phyloP scores from a whole-genome alignment of 1,139 yeast genomes.

The Suhomyces choctaworum region DNA sequence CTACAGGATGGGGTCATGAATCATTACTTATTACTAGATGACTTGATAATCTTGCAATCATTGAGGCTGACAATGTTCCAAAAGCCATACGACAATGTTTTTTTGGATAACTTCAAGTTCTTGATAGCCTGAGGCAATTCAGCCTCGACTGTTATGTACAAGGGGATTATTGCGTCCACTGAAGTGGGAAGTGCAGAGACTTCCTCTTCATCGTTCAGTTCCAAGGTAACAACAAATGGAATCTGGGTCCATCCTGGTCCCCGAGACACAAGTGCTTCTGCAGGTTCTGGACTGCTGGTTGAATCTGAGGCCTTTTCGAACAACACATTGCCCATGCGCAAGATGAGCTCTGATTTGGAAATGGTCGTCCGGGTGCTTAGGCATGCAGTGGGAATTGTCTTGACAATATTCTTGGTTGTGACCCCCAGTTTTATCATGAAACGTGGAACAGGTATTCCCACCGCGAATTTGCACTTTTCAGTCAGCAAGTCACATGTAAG shows the following conservation, averaged over 20 bases:
- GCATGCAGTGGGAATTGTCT: conserved; percentile 36
- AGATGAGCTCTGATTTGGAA: conserved; percentile 34
- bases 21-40: background rate
- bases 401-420: conserved; percentile 17
- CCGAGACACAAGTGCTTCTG: conserved; percentile 25
- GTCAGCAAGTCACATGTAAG: conserved; percentile 15
- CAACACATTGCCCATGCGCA: conserved; percentile 25
- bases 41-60: too few relatives aligned
- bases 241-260: conserved; percentile 39
- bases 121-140: conserved; percentile 26
- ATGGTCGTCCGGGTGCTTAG: conserved; percentile 31
- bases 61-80: conserved; percentile 37
- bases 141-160: conserved; percentile 30
- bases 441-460: conserved; percentile 30
- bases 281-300: conserved; percentile 13
- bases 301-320: conserved; percentile 10
- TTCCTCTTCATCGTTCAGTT: conserved; percentile 7
- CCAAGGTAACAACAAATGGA: conserved; percentile 25
- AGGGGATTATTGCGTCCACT: conserved; percentile 25
- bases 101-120: conserved; percentile 20
- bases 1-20: too few relatives aligned
- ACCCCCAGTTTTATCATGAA: conserved; percentile 21
- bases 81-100: conserved; percentile 30
- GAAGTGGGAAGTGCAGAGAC: background rate
- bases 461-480: conserved; percentile 12